Evolutionary conservation across 768 basidiomycete species (phyloP).

Genomic region (Amanita fuliginea): DNA sequence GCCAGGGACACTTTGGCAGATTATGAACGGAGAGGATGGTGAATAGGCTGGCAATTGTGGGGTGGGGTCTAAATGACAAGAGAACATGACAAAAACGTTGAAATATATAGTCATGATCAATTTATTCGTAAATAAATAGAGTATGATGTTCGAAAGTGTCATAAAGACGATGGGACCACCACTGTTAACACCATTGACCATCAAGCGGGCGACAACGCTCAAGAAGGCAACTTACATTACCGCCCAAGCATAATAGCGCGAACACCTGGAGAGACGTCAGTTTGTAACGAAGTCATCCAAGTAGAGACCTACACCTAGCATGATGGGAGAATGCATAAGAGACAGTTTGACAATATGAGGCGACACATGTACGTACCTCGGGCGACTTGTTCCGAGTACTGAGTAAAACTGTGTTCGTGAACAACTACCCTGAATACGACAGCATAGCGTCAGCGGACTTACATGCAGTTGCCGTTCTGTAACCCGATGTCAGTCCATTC

Average conservation of each 20-base stretch:
- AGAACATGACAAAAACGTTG: too few species aligned
- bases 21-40: constrained; percentile 4
- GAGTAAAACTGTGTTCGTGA: background rate
- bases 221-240: background rate
- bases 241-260: background rate
- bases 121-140: too few species aligned
- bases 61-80: too few species aligned
- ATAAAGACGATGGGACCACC: background rate
- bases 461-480: background rate
- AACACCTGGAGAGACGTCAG: background rate
- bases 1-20: constrained; percentile 3
- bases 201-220: too few species aligned
- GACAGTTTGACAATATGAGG: background rate
- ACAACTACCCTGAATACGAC: background rate
- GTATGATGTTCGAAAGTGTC: background rate
- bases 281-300: too few species aligned
- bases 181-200: background rate
- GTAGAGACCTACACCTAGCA: background rate
- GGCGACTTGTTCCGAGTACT: background rate
- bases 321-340: background rate
- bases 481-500: background rate
- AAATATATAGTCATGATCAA: too few species aligned
- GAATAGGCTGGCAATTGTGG: background rate
- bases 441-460: background rate
- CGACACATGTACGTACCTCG: background rate